phyloP scores from a whole-genome alignment of 2,329 filamentous ascomycete genomes.

The Scedosporium dehoogii region DNA sequence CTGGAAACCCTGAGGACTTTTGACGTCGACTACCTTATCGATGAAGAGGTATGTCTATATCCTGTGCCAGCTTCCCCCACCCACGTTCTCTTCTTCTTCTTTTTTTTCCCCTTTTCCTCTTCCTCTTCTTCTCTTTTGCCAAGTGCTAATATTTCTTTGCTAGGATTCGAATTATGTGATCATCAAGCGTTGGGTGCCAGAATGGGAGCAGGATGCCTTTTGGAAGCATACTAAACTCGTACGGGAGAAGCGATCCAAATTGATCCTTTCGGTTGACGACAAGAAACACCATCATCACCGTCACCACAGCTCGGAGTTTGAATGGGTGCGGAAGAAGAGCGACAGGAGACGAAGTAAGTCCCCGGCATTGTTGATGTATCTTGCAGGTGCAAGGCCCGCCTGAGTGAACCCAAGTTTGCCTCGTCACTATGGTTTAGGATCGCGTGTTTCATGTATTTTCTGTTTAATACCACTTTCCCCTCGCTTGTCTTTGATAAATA shows the following conservation, averaged over 20 bases:
- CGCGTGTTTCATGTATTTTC: not conserved
- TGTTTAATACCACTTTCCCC: too few relatives aligned
- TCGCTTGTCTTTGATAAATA: not conserved
- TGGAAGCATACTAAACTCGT: constrained; percentile 61
- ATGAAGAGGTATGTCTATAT: constrained; percentile 33
- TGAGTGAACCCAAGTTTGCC: constrained; percentile 13
- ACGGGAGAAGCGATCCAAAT: constrained; percentile 43
- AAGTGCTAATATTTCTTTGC: too few relatives aligned
- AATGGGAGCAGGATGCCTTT: constrained; percentile 60
- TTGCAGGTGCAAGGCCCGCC: constrained; percentile 39
- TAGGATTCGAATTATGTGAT: constrained; percentile 60
- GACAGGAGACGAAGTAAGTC: constrained; percentile 43
- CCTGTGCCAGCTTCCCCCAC: not conserved
- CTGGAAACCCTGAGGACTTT: constrained; percentile 49
- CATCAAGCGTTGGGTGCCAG: constrained; percentile 63
- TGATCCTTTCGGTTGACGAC: constrained; percentile 38
- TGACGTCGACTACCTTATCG: constrained; percentile 47
- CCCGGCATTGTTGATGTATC: constrained; percentile 45
- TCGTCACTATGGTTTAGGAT: not conserved
- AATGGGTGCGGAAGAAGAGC: constrained; percentile 50
- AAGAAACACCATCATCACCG: constrained; percentile 30
- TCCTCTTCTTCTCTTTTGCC: too few relatives aligned
- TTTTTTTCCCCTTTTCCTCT: too few relatives aligned
- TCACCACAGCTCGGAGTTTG: constrained; percentile 30
- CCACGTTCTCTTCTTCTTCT: too few relatives aligned